These are phyloP conservation scores for Pseudonectria foliicola DNA, from an alignment of 2,329 filamentous ascomycete genomes.

Conservation along the genomic window DNA sequence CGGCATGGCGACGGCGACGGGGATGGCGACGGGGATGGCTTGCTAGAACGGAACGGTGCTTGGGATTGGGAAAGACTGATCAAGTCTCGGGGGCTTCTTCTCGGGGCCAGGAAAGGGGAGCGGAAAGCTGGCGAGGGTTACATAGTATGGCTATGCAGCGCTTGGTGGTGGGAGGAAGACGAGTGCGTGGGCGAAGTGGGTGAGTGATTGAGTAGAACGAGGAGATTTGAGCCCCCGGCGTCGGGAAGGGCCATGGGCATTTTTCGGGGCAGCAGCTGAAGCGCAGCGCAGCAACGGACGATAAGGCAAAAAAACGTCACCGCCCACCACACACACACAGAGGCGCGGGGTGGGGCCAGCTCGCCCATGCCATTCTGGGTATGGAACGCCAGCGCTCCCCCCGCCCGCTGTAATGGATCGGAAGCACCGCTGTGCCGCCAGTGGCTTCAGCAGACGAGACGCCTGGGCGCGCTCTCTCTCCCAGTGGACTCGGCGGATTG, in stretches of 20 bases:
- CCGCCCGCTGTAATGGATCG: too few species aligned
- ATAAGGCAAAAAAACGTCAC: conserved; percentile 5
- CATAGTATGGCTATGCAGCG: background rate
- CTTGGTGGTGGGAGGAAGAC: background rate
- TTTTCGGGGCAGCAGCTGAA: conserved; percentile 14
- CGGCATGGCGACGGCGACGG: conserved; percentile 29
- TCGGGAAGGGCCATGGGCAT: conserved; percentile 12
- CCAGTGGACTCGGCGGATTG: too few species aligned
- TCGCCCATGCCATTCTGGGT: too few species aligned
- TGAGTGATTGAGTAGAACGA: conserved; percentile 14
- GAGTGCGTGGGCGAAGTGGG: too few species aligned
- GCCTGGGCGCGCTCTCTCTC: too few species aligned
- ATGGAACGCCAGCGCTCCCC: too few species aligned
- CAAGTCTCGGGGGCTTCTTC: too few species aligned
- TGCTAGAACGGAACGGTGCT: background rate
- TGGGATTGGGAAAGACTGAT: background rate
- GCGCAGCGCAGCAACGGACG: conserved; percentile 5
- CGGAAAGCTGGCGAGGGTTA: background rate
- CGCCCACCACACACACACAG: background rate
- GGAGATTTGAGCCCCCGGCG: conserved; percentile 14
- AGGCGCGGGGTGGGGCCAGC: too few species aligned
- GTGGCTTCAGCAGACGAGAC: too few species aligned
- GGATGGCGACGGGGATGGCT: conserved; percentile 2
- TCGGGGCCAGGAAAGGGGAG: too few species aligned
- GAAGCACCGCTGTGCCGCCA: too few species aligned